Evolutionary conservation across 768 basidiomycete species (phyloP).

Genomic region (Suillus bovinus): DNA sequence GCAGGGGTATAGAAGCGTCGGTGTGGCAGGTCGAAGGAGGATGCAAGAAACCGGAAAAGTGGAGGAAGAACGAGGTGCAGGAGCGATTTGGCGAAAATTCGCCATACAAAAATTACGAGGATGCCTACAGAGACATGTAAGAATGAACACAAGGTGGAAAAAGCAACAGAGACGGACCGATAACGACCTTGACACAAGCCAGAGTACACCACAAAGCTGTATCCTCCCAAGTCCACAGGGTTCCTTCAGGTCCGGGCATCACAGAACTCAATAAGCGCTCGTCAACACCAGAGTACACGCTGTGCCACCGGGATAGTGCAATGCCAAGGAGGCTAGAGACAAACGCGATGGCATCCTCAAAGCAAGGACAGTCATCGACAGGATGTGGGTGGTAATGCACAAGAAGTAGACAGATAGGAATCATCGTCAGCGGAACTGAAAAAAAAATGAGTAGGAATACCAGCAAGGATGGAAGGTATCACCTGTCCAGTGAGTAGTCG

Average conservation of each 20-base stretch:
- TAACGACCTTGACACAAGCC: constrained; percentile 39
- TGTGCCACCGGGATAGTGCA: constrained; percentile 67
- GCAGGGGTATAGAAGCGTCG: constrained; percentile 90
- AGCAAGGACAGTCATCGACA: constrained; percentile 96
- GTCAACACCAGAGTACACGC: constrained; percentile 42
- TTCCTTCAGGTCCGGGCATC: constrained; percentile 62
- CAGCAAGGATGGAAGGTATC: constrained; percentile 16
- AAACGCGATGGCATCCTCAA: constrained; percentile 95
- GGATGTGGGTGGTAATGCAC: constrained; percentile 94
- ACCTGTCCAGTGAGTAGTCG: constrained; percentile 38
- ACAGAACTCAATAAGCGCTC: constrained; percentile 29
- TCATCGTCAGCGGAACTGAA: constrained; percentile 57
- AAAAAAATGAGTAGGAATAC: constrained; percentile 17
- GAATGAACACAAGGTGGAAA: neutral
- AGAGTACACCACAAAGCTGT: constrained; percentile 37
- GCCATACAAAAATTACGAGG: constrained; percentile 81
- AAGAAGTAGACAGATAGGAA: constrained; percentile 65
- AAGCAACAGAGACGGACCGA: constrained; percentile 34
- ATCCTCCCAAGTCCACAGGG: constrained; percentile 35
- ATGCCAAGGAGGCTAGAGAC: constrained; percentile 82
- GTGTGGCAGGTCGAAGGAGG: constrained; percentile 70
- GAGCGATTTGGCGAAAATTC: constrained; percentile 78
- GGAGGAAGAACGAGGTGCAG: constrained; percentile 80
- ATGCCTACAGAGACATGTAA: constrained; percentile 50
- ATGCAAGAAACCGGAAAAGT: constrained; percentile 73